These are phyloP conservation scores for Telfairia occidentalis DNA, from an alignment of 331 rosid genomes.

Conservation along the genomic window DNA sequence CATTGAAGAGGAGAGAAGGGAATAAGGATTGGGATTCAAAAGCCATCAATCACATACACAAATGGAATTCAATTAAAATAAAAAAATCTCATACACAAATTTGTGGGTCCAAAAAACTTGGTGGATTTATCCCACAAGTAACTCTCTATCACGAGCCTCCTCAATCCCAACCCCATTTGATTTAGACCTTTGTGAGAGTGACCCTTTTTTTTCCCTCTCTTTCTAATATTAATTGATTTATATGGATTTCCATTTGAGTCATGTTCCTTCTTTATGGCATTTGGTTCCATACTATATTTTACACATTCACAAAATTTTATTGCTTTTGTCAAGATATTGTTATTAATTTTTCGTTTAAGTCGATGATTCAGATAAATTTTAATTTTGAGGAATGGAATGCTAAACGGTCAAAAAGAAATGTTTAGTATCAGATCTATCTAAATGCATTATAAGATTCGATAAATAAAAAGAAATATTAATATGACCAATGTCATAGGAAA, in stretches of 20 bases:
- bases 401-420: not conserved
- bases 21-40: conserved; percentile 15
- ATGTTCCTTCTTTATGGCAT: not conserved
- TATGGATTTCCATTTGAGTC: not conserved
- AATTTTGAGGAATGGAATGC: not conserved
- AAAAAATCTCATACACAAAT: not conserved
- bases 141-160: conserved; percentile 38
- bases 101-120: conserved; percentile 24
- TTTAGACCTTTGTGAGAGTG: conserved; percentile 27
- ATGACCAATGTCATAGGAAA: too few species aligned
- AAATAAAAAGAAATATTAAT: too few species aligned
- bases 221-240: not conserved
- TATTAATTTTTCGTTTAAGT: too few species aligned
- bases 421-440: too few species aligned
- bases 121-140: conserved; percentile 22
- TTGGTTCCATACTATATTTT: not conserved
- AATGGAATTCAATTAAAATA: too few species aligned
- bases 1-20: conserved; percentile 20
- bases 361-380: too few species aligned
- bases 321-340: too few species aligned
- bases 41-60: not conserved
- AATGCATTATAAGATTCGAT: too few species aligned
- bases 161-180: conserved; percentile 27
- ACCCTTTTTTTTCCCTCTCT: not conserved
- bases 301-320: not conserved